Conservation (phyloP, 805 yeast genomes). For the Priceomyces fermenticarens region DNA sequence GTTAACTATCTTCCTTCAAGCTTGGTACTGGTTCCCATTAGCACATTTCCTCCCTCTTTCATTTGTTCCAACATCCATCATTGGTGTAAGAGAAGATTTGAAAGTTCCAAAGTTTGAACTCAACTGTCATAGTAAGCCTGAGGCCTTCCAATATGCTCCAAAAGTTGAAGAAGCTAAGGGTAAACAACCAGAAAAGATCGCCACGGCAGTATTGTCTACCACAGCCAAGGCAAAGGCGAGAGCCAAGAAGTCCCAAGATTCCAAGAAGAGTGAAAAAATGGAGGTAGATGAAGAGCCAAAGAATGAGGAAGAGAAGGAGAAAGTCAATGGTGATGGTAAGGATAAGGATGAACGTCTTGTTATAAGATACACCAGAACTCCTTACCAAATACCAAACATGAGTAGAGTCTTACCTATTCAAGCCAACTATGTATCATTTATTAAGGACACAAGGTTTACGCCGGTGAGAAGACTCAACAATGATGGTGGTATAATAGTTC, state of each 20-base stretch:
- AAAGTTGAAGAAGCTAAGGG: constrained; percentile 74
- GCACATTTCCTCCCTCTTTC: constrained; percentile 90
- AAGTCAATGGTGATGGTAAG: constrained; percentile 24
- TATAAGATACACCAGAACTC: constrained; percentile 56
- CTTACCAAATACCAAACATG: constrained; percentile 73
- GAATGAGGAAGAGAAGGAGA: constrained; percentile 8
- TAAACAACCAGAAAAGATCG: constrained; percentile 82
- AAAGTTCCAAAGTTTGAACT: constrained; percentile 81
- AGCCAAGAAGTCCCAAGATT: constrained; percentile 62
- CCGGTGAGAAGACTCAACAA: constrained; percentile 80
- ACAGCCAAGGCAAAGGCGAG: constrained; percentile 93
- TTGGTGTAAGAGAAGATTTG: constrained; percentile 78
- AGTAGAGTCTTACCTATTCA: constrained; percentile 89
- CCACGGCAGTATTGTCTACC: constrained; percentile 91
- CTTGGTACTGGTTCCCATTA: constrained; percentile 98
- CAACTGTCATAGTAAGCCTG: constrained; percentile 77
- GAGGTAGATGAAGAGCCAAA: constrained; percentile 32
- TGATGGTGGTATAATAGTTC: constrained; percentile 66
- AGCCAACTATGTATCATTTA: constrained; percentile 75
- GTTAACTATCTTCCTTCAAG: constrained; percentile 81
- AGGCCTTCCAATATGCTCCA: constrained; percentile 85
- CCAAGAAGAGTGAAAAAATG: constrained; percentile 51
- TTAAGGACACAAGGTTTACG: constrained; percentile 68
- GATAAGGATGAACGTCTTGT: constrained; percentile 30
- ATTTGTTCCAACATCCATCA: constrained; percentile 86